These are phyloP conservation scores for Chernovozyma sophiae-reginae DNA, from an alignment of 1,139 yeast species.

Conservation along the genomic window DNA sequence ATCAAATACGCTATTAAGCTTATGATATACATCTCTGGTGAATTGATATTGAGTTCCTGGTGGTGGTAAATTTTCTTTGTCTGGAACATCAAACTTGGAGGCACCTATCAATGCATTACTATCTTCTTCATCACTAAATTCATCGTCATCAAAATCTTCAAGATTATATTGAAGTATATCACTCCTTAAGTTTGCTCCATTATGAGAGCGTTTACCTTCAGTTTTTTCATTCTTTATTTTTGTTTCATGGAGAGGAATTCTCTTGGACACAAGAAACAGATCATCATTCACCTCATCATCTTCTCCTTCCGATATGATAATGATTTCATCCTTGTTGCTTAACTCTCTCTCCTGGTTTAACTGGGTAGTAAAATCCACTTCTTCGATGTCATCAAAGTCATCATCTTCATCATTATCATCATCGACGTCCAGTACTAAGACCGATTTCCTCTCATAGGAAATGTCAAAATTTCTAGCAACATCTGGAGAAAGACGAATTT, in stretches of 20 bases:
- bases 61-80: constrained; percentile 4
- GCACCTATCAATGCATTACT: neutral
- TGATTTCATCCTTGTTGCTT: constrained; percentile 24
- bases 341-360: constrained; percentile 42
- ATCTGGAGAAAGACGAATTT: constrained; percentile 27
- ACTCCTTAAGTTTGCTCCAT: constrained; percentile 3
- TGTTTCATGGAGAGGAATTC: constrained; percentile 3
- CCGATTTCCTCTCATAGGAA: constrained; percentile 12
- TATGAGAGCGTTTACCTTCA: neutral
- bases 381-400: constrained; percentile 23
- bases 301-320: constrained; percentile 30
- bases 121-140: constrained; percentile 19
- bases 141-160: constrained; percentile 37
- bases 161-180: constrained; percentile 17
- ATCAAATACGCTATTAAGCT: constrained; percentile 58
- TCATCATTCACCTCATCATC: constrained; percentile 10
- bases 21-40: constrained; percentile 54
- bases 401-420: constrained; percentile 5
- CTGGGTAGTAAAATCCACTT: constrained; percentile 33
- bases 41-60: constrained; percentile 32
- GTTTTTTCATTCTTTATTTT: constrained; percentile 5
- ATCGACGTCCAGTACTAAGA: neutral
- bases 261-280: constrained; percentile 7
- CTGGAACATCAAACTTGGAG: neutral
- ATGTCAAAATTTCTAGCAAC: constrained; percentile 29